A percentile compares a stretch with the other conserved stretches of the same genome.
phyloP scores from a whole-genome alignment of 495 filamentous ascomycete genomes.

The Hypoxylon crocopeplum region DNA sequence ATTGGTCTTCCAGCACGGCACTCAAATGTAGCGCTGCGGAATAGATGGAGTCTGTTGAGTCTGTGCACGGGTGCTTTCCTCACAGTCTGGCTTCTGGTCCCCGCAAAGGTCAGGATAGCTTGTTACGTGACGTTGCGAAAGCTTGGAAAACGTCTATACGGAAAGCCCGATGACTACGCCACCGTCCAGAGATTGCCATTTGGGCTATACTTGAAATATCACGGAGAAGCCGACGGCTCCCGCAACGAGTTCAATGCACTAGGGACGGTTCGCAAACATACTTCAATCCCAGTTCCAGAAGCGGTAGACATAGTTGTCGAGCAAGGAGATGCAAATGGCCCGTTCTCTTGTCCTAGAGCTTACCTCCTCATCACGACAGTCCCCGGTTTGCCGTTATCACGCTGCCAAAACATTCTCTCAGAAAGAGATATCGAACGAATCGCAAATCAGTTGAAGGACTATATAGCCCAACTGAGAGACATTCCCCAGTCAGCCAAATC shows the following conservation, averaged over 20 bases:
- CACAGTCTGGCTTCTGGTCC: conserved; percentile 30
- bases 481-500: conserved; percentile 28
- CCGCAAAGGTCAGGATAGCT: conserved; percentile 18
- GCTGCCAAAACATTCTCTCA: conserved; percentile 34
- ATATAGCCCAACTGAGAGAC: conserved; percentile 35
- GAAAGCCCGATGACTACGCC: not conserved
- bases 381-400: conserved; percentile 30
- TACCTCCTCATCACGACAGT: conserved; percentile 36
- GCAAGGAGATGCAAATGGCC: conserved; percentile 4
- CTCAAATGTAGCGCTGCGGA: too few species aligned
- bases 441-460: conserved; percentile 35
- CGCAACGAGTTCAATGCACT: conserved; percentile 44
- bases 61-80: conserved; percentile 8
- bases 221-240: conserved; percentile 9
- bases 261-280: conserved; percentile 32
- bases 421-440: conserved; percentile 32
- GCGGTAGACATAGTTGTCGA: conserved; percentile 31
- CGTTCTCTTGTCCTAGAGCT: conserved; percentile 1
- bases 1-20: not conserved
- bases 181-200: conserved; percentile 41
- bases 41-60: not conserved
- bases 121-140: conserved; percentile 34
- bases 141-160: conserved; percentile 35
- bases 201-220: conserved; percentile 44
- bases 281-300: conserved; percentile 36